Evolutionary conservation across 2,329 filamentous ascomycete species (phyloP), one percentile per base, ranked within the genome.

Genomic region (Arthroderma sp.): DNA sequence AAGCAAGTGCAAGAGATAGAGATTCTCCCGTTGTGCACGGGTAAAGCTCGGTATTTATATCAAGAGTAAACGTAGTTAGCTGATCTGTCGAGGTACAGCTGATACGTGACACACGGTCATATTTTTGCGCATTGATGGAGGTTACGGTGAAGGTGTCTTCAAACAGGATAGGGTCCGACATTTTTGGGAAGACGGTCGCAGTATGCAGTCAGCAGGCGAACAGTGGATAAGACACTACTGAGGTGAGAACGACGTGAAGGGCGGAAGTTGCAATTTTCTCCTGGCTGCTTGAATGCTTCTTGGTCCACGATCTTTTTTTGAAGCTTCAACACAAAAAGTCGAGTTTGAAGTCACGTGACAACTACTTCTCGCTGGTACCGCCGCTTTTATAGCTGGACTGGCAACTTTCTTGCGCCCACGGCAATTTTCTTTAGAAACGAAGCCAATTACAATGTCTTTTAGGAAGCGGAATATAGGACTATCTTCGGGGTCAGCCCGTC

Each of bases 11-110:
- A 52, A 95, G 72, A 52, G 84, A 81, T 47, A 98, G 65, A 9
- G 74, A 81, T 55, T 94, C 88, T 60, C 83, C 83, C 6, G 78
- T 69, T 34, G 70, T 63, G 55, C 84, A 78, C 2, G 85, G 85
- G 66, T 91, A 95, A 5, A 98, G 77, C 67, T 98, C 89, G 47
- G 78, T 83, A 72, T 96, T 95, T 67, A 96, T 80, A 68, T 98
- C 91, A 49, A 98, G 83, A 4, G 78, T 81, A 70, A 96, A 80
- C 51, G 78, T 74, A 29, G 83, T 85, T 51, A 78, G 73, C 55
- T 75, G 77, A 67, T 94, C 86, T 53, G 75, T 72, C 27, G 83
- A 89, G 42, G 75, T 83, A 60, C 79, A 87, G 45, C 72, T 78
- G 60, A 96, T 78, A 55, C 91, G 89, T 45, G 85, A 83, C 28